Base-by-base conservation (phyloP, 495 filamentous ascomycete species). In the Tetracladium setigerum region DNA sequence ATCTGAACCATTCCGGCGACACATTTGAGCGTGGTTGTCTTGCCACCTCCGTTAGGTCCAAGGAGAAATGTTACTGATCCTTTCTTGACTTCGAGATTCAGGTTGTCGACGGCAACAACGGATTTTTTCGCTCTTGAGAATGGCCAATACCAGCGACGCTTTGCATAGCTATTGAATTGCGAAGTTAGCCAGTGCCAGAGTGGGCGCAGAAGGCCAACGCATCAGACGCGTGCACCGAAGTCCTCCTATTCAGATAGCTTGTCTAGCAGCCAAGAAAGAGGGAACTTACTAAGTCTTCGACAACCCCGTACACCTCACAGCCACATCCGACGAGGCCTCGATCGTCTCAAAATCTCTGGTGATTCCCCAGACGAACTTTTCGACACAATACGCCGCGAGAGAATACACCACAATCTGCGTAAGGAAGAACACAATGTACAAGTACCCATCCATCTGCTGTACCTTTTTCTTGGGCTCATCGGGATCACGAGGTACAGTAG, bases 11-110 rank as follows among this genome's bases (percentile, higher is more conserved):
- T 57, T 13, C 54, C 54, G 12, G 49, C 47, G 15, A 57, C 46
- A 40, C 54, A 57, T 19, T 57, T 57, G 13, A 95, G 87, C 8
- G 81, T 89, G 2, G 86, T 91, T 4, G 80, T 84, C 57, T 95
- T 95, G 38, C 88, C 88, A 2, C 89, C 88, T 18, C 87, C 88
- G 57, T 95, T 95, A 17, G 88, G 87, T 5, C 89, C 89, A 3
- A 95, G 77, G 1, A 49, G 42, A 11, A 87, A 86, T 58, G 92
- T 92, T 7, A 90, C 82, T 54, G 89, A 82, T 46, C 83, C 81
- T 46, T 77, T 79, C 37, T 79, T 73, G 18, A 94, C 78, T 44
- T 83, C 84, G 50, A 95, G 89, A 14, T 81, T 82, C 39, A 92
- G 74, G 54, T 89, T 79, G 44, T 89, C 74, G 12, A 95, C 83